Conservation (phyloP, 768 basidiomycete genomes). For the Sutorius australiensis region DNA sequence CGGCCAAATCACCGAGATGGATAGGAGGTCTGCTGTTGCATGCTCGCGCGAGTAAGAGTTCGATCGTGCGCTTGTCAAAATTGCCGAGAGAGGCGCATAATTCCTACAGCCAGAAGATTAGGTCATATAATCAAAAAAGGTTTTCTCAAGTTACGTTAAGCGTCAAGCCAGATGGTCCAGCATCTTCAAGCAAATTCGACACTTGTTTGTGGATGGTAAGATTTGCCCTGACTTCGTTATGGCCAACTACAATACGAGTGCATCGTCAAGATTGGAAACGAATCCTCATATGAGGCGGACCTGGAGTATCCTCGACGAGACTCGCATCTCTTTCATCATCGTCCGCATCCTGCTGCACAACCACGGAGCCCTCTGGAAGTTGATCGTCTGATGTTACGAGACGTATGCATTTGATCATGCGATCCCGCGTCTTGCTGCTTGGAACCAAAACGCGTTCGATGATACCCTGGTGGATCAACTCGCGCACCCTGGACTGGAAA, state of each 20-base stretch:
- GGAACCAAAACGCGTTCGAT: constrained; percentile 76
- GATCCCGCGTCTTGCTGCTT: constrained; percentile 45
- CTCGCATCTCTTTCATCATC: constrained; percentile 38
- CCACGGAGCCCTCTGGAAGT: constrained; percentile 34
- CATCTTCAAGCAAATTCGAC: constrained; percentile 64
- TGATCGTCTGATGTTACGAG: constrained; percentile 45
- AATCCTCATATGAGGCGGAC: constrained; percentile 21
- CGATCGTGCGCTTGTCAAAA: constrained; percentile 80
- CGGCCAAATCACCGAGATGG: constrained; percentile 69
- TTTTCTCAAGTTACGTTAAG: constrained; percentile 48
- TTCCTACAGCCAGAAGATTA: constrained; percentile 43
- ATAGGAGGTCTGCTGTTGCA: constrained; percentile 60
- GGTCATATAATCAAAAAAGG: background rate
- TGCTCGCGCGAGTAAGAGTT: constrained; percentile 70
- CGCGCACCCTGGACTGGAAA: constrained; percentile 70
- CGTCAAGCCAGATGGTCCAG: constrained; percentile 68
- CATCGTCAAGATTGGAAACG: background rate
- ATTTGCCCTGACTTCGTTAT: constrained; percentile 50
- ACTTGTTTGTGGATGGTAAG: constrained; percentile 77
- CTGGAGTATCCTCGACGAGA: constrained; percentile 30
- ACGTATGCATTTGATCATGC: constrained; percentile 62
- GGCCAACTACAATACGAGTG: constrained; percentile 25
- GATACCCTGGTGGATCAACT: constrained; percentile 66
- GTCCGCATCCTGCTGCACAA: constrained; percentile 34
- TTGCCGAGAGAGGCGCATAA: constrained; percentile 56